Evolutionary conservation across 1,284 basidiomycete species (phyloP).

Genomic region (Pseudozyma sp.): DNA sequence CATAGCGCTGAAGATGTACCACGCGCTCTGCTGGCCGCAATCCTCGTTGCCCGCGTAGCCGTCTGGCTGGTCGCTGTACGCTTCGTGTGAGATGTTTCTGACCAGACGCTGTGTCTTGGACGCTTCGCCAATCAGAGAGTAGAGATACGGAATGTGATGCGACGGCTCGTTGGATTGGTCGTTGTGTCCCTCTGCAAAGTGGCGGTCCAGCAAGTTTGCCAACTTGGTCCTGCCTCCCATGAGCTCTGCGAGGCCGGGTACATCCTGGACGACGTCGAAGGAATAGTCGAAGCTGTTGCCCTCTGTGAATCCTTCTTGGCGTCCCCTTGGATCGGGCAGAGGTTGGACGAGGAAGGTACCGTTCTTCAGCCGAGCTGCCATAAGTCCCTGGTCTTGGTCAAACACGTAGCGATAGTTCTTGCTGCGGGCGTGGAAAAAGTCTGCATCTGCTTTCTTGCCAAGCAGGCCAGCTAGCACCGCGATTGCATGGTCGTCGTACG

Average conservation of each 20-base stretch:
- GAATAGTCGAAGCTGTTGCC: slow-evolving; percentile 74
- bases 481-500: slow-evolving; percentile 83
- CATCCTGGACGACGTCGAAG: slow-evolving; percentile 70
- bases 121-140: slow-evolving; percentile 78
- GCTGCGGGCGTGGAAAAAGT: slow-evolving; percentile 74
- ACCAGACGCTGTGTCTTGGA: slow-evolving; percentile 79
- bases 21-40: slow-evolving; percentile 88
- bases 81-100: slow-evolving; percentile 74
- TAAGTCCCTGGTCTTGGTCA: slow-evolving; percentile 80
- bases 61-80: slow-evolving; percentile 78
- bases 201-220: slow-evolving; percentile 78
- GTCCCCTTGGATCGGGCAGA: slow-evolving; percentile 74
- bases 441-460: slow-evolving; percentile 73
- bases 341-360: slow-evolving; percentile 70
- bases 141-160: slow-evolving; percentile 85
- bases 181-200: slow-evolving; percentile 83
- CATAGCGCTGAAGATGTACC: slow-evolving; percentile 82
- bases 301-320: slow-evolving; percentile 82
- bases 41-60: slow-evolving; percentile 86
- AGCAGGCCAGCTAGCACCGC: slow-evolving; percentile 75
- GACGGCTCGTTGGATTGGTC: slow-evolving; percentile 85
- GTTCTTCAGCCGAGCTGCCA: slow-evolving; percentile 79
- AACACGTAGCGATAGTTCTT: slow-evolving; percentile 75
- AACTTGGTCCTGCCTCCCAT: slow-evolving; percentile 78
- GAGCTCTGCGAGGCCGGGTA: slow-evolving; percentile 75